phyloP scores from a whole-genome alignment of 1,284 basidiomycete species.

The Ustilago loliicola region DNA sequence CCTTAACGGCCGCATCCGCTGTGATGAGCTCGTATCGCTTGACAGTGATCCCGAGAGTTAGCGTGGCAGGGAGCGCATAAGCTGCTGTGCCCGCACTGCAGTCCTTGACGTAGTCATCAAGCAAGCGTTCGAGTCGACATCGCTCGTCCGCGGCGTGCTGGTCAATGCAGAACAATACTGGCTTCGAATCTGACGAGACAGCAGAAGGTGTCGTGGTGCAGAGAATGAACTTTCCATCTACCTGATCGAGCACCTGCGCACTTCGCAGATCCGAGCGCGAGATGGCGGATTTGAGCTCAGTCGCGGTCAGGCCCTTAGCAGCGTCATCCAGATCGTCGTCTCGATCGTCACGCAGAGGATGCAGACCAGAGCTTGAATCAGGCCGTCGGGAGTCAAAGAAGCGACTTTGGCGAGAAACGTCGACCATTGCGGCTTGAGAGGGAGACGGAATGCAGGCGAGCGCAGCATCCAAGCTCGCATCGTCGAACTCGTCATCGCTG shows the following conservation, averaged over 20 bases:
- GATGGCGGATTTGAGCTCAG: conserved; percentile 23
- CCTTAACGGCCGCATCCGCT: not conserved
- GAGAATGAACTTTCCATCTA: conserved; percentile 89
- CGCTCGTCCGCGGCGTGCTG: conserved; percentile 95
- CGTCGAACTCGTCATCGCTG: conserved; percentile 33
- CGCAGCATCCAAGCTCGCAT: conserved; percentile 25
- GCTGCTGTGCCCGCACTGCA: conserved; percentile 14
- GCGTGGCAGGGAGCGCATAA: not conserved
- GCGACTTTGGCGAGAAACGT: conserved; percentile 16
- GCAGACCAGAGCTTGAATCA: not conserved
- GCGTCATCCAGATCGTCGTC: not conserved
- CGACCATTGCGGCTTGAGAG: not conserved
- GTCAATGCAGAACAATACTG: conserved; percentile 81
- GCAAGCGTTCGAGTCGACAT: conserved; percentile 85
- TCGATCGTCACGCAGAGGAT: not conserved
- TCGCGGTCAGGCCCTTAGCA: not conserved
- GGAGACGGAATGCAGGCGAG: conserved; percentile 27
- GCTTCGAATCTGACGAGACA: conserved; percentile 38
- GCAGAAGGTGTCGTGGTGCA: conserved; percentile 73
- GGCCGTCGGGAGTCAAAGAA: conserved; percentile 31
- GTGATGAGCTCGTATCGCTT: conserved; percentile 26
- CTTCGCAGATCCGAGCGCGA: conserved; percentile 16
- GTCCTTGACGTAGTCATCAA: conserved; percentile 77
- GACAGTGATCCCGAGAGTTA: conserved; percentile 26
- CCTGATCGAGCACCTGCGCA: conserved; percentile 77